Evolutionary conservation across 108 stramenopile species (phyloP).

Genomic region (Conticribra weissflogii): DNA sequence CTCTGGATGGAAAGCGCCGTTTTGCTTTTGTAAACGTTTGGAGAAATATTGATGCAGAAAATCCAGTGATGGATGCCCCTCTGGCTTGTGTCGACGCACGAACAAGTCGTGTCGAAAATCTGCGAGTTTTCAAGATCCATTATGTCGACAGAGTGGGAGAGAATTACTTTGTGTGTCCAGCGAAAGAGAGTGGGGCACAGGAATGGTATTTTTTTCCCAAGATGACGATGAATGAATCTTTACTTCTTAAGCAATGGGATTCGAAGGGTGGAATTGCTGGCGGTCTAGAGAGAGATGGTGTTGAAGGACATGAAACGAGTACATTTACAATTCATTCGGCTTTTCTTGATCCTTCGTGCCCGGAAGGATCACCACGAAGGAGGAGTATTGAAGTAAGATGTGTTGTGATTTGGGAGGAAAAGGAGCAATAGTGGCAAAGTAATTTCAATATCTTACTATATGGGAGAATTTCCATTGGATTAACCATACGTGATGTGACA

Average conservation of each 20-base stretch:
- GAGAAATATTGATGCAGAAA: conserved; percentile 52
- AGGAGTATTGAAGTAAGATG: conserved; percentile 66
- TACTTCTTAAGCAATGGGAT: conserved; percentile 60
- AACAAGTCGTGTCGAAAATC: conserved; percentile 25
- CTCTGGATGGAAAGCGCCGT: conserved; percentile 49
- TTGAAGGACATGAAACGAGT: not conserved
- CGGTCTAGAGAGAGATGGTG: conserved; percentile 30
- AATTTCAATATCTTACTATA: no score
- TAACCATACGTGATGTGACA: no score
- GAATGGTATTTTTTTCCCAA: conserved; percentile 62
- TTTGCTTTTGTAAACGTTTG: conserved; percentile 70
- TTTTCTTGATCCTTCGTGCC: conserved; percentile 43
- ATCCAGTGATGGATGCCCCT: conserved; percentile 52
- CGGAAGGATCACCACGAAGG: conserved; percentile 23
- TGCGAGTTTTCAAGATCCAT: conserved; percentile 58
- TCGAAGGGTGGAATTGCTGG: conserved; percentile 43
- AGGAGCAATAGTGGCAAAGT: not conserved
- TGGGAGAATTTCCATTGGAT: no score
- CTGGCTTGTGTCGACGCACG: conserved; percentile 65
- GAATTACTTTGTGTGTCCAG: conserved; percentile 52
- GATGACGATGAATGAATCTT: conserved; percentile 57
- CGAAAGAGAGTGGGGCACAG: conserved; percentile 23
- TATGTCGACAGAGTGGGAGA: conserved; percentile 65
- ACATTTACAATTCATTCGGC: conserved; percentile 54
- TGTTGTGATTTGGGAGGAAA: conserved; percentile 48